Evolutionary conservation across 2,329 filamentous ascomycete species (phyloP).

Genomic region (Aspergillus fischeri): DNA sequence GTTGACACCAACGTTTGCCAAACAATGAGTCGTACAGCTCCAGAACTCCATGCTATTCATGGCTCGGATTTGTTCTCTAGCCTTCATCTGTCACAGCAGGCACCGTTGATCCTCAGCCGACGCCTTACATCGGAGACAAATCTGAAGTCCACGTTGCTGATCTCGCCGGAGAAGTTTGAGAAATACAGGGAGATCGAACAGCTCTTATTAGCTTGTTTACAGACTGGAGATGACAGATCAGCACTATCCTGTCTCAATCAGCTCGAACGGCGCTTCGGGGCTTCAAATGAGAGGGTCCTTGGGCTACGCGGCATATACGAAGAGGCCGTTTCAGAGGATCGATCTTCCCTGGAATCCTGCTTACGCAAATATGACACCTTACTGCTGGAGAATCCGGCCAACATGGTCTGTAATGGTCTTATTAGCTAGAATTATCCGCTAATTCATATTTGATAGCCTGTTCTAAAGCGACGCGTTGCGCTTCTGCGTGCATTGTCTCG

Average conservation of each 20-base stretch:
- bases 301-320: constrained; percentile 77
- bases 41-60: constrained; percentile 16
- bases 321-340: constrained; percentile 71
- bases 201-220: constrained; percentile 75
- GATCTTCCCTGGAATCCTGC: constrained; percentile 63
- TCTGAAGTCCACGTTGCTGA: constrained; percentile 50
- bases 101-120: constrained; percentile 36
- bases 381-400: constrained; percentile 68
- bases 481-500: constrained; percentile 71
- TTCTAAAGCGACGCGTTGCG: constrained; percentile 79
- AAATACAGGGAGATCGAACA: constrained; percentile 86
- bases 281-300: constrained; percentile 79
- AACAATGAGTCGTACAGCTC: constrained; percentile 11
- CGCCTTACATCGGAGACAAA: constrained; percentile 46
- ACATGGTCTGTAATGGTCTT: constrained; percentile 60
- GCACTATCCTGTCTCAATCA: constrained; percentile 72
- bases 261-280: constrained; percentile 75
- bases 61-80: constrained; percentile 45
- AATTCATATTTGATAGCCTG: constrained; percentile 53
- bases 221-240: constrained; percentile 74
- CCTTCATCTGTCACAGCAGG: constrained; percentile 41
- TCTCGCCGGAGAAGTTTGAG: constrained; percentile 65
- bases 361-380: constrained; percentile 74
- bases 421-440: constrained; percentile 21
- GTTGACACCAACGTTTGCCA: not conserved